Conservation (phyloP, 2,329 filamentous ascomycete genomes). For the Remersonia thermophila region DNA sequence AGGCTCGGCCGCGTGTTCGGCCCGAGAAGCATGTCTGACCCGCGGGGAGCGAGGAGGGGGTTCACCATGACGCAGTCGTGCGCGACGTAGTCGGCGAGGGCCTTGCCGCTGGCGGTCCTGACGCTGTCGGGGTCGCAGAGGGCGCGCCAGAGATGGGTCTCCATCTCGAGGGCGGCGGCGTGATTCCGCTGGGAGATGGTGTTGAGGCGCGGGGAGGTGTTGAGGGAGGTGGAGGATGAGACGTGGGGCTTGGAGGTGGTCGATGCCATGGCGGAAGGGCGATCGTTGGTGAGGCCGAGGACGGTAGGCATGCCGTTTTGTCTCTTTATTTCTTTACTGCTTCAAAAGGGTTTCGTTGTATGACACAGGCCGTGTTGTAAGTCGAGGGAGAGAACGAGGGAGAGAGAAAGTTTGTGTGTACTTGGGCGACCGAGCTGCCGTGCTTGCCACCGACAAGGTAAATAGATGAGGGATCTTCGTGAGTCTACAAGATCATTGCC, state of each 20-base stretch:
- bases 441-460: too few relatives aligned
- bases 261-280: constrained; percentile 1
- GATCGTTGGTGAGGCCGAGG: constrained; percentile 23
- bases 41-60: constrained; percentile 21
- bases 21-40: constrained; percentile 17
- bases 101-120: constrained; percentile 18
- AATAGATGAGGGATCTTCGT: too few relatives aligned
- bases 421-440: too few relatives aligned
- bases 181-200: constrained; percentile 29
- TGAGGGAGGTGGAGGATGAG: constrained; percentile 15
- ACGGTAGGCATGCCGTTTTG: constrained; percentile 19
- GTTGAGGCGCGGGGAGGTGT: constrained; percentile 22
- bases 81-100: constrained; percentile 26
- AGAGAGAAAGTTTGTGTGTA: too few relatives aligned
- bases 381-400: neutral
- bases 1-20: constrained; percentile 20
- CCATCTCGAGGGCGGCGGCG: constrained; percentile 25
- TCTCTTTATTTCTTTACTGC: neutral
- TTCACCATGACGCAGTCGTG: constrained; percentile 28
- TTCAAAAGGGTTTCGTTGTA: neutral
- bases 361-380: too few relatives aligned
- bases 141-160: constrained; percentile 27
- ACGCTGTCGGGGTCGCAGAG: constrained; percentile 19
- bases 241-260: constrained; percentile 4
- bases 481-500: too few relatives aligned